Base-by-base conservation (phyloP, 2,329 filamentous ascomycete genomes). In the Diplodia mutila region DNA sequence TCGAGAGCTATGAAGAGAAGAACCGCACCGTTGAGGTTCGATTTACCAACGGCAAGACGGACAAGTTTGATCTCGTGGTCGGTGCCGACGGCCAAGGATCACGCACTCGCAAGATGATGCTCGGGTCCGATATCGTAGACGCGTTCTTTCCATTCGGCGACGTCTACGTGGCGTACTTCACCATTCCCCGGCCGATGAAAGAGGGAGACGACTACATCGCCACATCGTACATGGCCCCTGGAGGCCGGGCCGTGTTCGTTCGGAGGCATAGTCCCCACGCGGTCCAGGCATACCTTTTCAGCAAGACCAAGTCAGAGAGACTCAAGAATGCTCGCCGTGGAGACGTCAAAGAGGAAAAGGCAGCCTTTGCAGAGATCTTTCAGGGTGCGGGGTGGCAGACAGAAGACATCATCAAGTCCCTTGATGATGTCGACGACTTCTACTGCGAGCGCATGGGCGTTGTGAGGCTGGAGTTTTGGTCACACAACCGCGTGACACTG, bases 31-130 rank as follows among this genome's bases (percentile, higher is more conserved):
- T 85, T 0, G 69, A 75, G 2, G 81, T 82, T 0, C 66, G 70
- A 2, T 81, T 88, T 65, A 76, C 77, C 1, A 78, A 85, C 67
- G 84, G 83, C 1, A 73, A 73, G 12, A 75, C 70, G 0, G 79
- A 80, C 9, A 73, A 71, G 0, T 88, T 80, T 59, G 85, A 88
- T 70, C 72, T 88, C 0, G 69, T 88, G 0, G 81, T 88, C 51
- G 85, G 83, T 6, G 85, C 86, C 3, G 86, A 89, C 68, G 87
- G 87, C 0, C 80, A 84, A 52, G 77, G 81, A 5, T 88, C 85
- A 0, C 80, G 78, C 34, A 82, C 82, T 2, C 80, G 85, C 51
- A 73, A 69, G 46, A 68, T 53, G 71, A 74, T 71, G 64, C 70
- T 71, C 21, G 71, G 57, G 48, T 52, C 25, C 29, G 73, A 75